Conservation (phyloP, 139 green algal genomes). For the Coelastrella sp. region DNA sequence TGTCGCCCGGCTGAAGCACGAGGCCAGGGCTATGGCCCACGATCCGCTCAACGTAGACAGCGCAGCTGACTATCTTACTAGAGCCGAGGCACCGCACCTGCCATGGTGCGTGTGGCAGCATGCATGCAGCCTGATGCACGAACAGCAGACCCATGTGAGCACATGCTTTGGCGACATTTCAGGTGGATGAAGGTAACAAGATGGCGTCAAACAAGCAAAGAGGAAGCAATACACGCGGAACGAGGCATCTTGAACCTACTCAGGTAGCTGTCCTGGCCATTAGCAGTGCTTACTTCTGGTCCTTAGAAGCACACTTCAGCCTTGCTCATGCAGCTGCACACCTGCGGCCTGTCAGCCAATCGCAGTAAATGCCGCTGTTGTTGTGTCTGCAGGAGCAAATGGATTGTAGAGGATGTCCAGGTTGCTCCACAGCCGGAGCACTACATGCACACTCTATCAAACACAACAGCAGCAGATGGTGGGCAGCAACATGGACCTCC, state of each 20-base stretch:
- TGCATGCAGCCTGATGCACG: not conserved
- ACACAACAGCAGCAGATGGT: conserved; percentile 8
- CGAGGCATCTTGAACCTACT: conserved; percentile 55
- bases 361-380: too few relatives aligned
- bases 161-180: not conserved
- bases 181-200: conserved; percentile 50
- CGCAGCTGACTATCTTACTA: not conserved
- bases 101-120: conserved; percentile 9
- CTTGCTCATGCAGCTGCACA: not conserved
- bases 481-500: conserved; percentile 38
- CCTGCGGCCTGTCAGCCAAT: not conserved
- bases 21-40: not conserved
- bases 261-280: not conserved
- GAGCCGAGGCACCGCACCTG: conserved; percentile 19
- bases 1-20: not conserved
- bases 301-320: not conserved
- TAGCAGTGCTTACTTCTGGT: not conserved
- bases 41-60: not conserved
- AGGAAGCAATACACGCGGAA: conserved; percentile 65
- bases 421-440: conserved; percentile 68
- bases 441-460: conserved; percentile 78
- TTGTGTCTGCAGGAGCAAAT: conserved; percentile 34
- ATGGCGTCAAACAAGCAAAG: conserved; percentile 68
- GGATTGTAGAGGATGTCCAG: conserved; percentile 52
- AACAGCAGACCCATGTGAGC: not conserved